These are phyloP conservation scores for Wickerhamomyces queroliae DNA, from an alignment of 805 yeast species.

Conservation along the genomic window DNA sequence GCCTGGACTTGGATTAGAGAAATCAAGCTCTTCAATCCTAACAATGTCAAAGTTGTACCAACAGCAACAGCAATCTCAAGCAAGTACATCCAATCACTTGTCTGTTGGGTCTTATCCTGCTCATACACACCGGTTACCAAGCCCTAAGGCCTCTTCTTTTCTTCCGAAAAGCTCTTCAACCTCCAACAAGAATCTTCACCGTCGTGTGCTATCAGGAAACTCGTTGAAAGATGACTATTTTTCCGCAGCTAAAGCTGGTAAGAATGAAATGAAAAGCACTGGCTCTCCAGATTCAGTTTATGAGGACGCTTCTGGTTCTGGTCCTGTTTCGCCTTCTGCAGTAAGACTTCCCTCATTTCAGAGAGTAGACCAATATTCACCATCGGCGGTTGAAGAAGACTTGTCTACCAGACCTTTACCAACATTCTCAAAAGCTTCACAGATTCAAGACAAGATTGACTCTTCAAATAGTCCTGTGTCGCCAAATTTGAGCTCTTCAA, in stretches of 20 bases:
- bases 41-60: slow-evolving; percentile 21
- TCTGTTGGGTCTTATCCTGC: background rate
- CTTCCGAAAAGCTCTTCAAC: slow-evolving; percentile 2
- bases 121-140: slow-evolving; percentile 1
- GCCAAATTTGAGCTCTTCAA: slow-evolving; percentile 11
- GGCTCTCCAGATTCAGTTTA: slow-evolving; percentile 1
- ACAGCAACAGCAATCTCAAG: slow-evolving; percentile 9
- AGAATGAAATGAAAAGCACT: too few relatives aligned
- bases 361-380: slow-evolving; percentile 8
- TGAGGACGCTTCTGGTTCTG: background rate
- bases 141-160: slow-evolving; percentile 2
- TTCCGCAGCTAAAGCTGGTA: background rate
- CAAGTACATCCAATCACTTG: slow-evolving; percentile 1
- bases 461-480: slow-evolving; percentile 1
- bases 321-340: slow-evolving; percentile 8
- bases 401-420: background rate
- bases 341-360: slow-evolving; percentile 17
- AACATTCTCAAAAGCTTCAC: background rate
- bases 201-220: slow-evolving; percentile 16
- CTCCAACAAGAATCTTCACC: slow-evolving; percentile 16
- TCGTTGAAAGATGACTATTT: slow-evolving; percentile 15
- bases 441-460: background rate
- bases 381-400: background rate
- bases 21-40: slow-evolving; percentile 19
- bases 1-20: slow-evolving; percentile 1